phyloP scores from a whole-genome alignment of 768 basidiomycete genomes.

The Suillus variegatus region DNA sequence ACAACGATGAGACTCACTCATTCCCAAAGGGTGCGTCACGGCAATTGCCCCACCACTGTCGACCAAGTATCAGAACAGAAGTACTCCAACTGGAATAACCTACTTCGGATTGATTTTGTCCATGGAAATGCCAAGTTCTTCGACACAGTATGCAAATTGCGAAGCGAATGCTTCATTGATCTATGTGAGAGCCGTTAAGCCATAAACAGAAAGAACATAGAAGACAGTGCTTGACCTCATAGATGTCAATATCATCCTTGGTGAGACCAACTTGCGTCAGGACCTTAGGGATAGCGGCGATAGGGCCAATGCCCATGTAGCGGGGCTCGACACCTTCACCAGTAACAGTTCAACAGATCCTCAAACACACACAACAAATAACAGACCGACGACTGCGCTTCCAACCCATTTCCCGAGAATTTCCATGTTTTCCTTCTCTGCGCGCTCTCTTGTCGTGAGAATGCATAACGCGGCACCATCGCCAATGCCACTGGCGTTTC shows the following conservation, averaged over 20 bases:
- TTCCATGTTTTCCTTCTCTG: slow-evolving; percentile 73
- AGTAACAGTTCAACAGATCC: slow-evolving; percentile 8
- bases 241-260: slow-evolving; percentile 76
- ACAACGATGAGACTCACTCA: slow-evolving; percentile 55
- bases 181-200: slow-evolving; percentile 35
- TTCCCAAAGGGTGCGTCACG: slow-evolving; percentile 78
- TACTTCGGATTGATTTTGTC: slow-evolving; percentile 87
- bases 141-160: slow-evolving; percentile 91
- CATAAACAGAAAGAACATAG: background rate
- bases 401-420: slow-evolving; percentile 85
- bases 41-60: slow-evolving; percentile 84
- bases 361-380: background rate
- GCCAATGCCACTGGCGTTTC: slow-evolving; percentile 86
- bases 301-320: slow-evolving; percentile 78
- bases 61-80: slow-evolving; percentile 4
- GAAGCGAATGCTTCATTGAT: slow-evolving; percentile 93
- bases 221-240: slow-evolving; percentile 51
- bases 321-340: slow-evolving; percentile 68
- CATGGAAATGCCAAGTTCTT: slow-evolving; percentile 73
- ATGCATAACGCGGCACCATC: slow-evolving; percentile 91
- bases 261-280: slow-evolving; percentile 60
- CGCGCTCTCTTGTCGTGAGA: slow-evolving; percentile 76
- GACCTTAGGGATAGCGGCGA: slow-evolving; percentile 70
- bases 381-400: slow-evolving; percentile 72
- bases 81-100: slow-evolving; percentile 23